These are phyloP conservation scores for Aspergillus flavus DNA, from an alignment of 2,329 filamentous ascomycete species.

Conservation along the genomic window DNA sequence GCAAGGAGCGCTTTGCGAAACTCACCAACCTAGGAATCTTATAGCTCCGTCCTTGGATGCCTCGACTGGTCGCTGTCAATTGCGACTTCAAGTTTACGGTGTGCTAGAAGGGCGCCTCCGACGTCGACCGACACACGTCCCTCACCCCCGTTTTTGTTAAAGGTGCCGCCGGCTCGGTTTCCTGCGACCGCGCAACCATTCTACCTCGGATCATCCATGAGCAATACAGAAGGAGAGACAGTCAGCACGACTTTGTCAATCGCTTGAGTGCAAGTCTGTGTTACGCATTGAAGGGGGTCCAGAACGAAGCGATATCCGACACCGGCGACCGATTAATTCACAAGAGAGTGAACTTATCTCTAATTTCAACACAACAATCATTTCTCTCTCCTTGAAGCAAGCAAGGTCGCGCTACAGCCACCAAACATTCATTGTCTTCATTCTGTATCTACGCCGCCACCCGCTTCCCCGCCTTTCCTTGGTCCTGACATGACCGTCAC, in stretches of 20 bases:
- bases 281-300: background rate
- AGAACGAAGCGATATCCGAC: background rate
- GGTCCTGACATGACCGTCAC: slow-evolving; percentile 42
- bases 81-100: slow-evolving; percentile 8
- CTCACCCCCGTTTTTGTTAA: slow-evolving; percentile 6
- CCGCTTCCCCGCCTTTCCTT: slow-evolving; percentile 6
- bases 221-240: background rate
- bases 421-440: background rate
- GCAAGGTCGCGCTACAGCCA: background rate
- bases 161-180: slow-evolving; percentile 2
- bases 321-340: background rate
- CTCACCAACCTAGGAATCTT: slow-evolving; percentile 2
- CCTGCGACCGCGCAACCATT: slow-evolving; percentile 13
- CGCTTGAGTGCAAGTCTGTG: background rate
- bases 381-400: background rate
- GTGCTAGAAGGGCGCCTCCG: slow-evolving; percentile 17
- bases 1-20: slow-evolving; percentile 20
- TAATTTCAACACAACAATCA: background rate
- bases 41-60: background rate
- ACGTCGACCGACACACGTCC: slow-evolving; percentile 12
- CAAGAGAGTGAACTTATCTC: background rate
- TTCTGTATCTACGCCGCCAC: background rate
- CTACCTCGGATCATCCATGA: background rate
- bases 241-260: background rate
- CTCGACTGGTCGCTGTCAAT: slow-evolving; percentile 13